Percentiles rank a stretch among this genome's conserved stretches.
These are phyloP conservation scores for Chrysanthemum makinoi DNA, from an alignment of 129 eudicot species.

Conservation along the genomic window DNA sequence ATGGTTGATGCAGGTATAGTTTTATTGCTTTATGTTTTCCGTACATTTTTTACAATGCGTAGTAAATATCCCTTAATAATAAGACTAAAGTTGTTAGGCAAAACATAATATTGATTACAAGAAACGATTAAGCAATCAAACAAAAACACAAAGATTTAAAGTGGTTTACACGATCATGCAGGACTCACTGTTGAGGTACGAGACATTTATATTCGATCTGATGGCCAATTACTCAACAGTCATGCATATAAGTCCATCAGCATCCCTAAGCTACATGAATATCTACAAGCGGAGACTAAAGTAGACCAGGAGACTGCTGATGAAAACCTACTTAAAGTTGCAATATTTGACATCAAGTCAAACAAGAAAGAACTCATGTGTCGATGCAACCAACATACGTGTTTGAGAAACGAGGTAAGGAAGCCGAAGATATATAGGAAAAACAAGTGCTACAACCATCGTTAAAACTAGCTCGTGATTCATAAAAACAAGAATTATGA, in stretches of 20 bases:
- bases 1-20: no score
- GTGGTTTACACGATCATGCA: neutral
- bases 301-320: neutral
- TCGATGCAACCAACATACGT: constrained; percentile 7
- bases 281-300: constrained; percentile 8
- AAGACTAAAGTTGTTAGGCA: no score
- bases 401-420: constrained; percentile 6
- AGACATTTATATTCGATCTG: neutral
- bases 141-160: no score
- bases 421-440: constrained; percentile 14
- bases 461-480: neutral
- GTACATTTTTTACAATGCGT: no score
- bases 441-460: constrained; percentile 7
- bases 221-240: constrained; percentile 24
- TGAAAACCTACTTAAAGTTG: constrained; percentile 8
- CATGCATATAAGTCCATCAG: constrained; percentile 29
- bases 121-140: no score
- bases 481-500: neutral
- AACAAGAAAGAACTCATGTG: no score
- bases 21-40: no score
- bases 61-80: no score
- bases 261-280: constrained; percentile 27
- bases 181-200: constrained; percentile 29
- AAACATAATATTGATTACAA: no score
- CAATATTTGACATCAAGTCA: constrained; percentile 14